Percentiles rank a stretch among this genome's conserved stretches.
Evolutionary conservation across 441 rosid species (phyloP).

Genomic region (Omphalea diandra): DNA sequence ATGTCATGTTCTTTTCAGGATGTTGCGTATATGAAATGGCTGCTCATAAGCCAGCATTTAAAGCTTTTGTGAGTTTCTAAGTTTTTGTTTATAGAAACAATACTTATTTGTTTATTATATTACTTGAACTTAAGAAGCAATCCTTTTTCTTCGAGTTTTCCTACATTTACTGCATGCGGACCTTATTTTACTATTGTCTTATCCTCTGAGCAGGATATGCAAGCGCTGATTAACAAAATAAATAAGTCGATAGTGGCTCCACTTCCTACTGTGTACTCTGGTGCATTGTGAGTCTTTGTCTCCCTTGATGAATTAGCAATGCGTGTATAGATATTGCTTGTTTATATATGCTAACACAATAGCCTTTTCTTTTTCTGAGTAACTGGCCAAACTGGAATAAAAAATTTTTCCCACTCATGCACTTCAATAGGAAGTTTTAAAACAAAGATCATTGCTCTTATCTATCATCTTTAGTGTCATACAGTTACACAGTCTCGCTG

Average conservation of each 20-base stretch:
- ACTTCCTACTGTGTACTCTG: constrained; percentile 77
- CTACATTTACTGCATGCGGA: background rate
- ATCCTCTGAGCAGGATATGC: constrained; percentile 68
- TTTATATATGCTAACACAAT: background rate
- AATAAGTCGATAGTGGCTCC: constrained; percentile 94
- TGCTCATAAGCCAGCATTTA: constrained; percentile 85
- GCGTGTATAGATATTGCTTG: too few species aligned
- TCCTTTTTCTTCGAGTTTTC: background rate
- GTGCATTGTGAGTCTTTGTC: constrained; percentile 65
- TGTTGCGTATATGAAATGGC: constrained; percentile 98
- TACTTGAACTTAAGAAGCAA: background rate
- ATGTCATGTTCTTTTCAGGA: constrained; percentile 47
- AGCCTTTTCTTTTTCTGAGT: background rate
- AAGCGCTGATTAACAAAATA: constrained; percentile 89
- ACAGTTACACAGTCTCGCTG: constrained; percentile 20
- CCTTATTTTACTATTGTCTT: background rate
- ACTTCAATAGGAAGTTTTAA: background rate
- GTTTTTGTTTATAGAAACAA: background rate
- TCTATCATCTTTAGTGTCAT: background rate
- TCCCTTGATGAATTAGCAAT: background rate
- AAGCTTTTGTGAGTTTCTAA: constrained; percentile 73
- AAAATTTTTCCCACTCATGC: background rate
- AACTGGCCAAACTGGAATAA: background rate
- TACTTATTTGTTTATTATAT: background rate
- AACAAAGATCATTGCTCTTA: background rate